phyloP scores from a whole-genome alignment of 768 basidiomycete species.

The Sporobolomyces phaffii region DNA sequence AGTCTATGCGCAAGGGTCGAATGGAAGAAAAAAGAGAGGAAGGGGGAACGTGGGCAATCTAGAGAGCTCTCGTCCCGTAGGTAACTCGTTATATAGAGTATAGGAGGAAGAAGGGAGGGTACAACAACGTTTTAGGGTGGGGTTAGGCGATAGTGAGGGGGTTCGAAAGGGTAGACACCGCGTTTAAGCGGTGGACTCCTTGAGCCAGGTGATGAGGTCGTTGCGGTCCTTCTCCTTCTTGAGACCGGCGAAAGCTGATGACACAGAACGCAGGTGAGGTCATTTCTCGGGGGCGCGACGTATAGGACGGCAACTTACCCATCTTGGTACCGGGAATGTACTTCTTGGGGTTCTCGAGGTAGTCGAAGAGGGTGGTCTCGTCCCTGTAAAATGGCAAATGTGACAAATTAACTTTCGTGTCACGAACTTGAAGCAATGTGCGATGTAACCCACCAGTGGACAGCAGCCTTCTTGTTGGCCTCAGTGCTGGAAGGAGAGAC shows the following conservation, averaged over 20 bases:
- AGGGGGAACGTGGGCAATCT: neutral
- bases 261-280: neutral
- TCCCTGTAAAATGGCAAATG: constrained; percentile 41
- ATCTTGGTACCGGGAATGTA: constrained; percentile 45
- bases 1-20: constrained; percentile 4
- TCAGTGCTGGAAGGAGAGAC: constrained; percentile 60
- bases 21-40: neutral
- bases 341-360: constrained; percentile 94
- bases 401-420: too few relatives aligned
- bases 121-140: neutral
- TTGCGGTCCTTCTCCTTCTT: constrained; percentile 97
- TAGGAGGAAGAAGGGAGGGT: neutral
- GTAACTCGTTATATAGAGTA: too few relatives aligned
- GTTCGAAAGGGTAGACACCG: neutral
- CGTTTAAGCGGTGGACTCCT: constrained; percentile 15
- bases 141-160: neutral
- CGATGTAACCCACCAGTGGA: constrained; percentile 57
- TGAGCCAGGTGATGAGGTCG: constrained; percentile 77
- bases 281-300: too few relatives aligned
- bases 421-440: neutral
- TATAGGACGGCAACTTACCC: constrained; percentile 20
- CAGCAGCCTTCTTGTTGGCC: constrained; percentile 90
- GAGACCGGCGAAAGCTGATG: constrained; percentile 90
- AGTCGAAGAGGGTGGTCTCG: constrained; percentile 78
- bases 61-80: too few relatives aligned